Evolutionary conservation across 352 stramenopile species (phyloP).

Genomic region (Pelagophyceae sp.): DNA sequence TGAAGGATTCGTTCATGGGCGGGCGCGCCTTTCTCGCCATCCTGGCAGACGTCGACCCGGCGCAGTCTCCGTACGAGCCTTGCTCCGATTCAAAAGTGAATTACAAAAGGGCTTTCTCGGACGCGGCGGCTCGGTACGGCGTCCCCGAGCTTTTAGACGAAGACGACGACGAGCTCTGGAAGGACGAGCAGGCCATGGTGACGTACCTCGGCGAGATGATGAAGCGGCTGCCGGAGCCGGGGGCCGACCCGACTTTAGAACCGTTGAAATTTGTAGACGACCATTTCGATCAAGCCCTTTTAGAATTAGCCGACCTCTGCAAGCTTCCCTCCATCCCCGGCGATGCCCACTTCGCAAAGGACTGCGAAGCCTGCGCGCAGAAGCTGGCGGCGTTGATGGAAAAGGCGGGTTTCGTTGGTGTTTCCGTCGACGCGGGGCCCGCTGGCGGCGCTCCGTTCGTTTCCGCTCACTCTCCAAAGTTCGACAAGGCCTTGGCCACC

Average conservation of each 20-base stretch:
- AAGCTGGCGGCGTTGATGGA: not conserved
- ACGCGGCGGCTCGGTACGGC: not conserved
- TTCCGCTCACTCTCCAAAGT: not conserved
- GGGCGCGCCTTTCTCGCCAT: constrained; percentile 11
- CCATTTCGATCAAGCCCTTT: not conserved
- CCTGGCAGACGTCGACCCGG: constrained; percentile 3
- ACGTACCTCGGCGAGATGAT: constrained; percentile 14
- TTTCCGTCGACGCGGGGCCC: not conserved
- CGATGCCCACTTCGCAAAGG: not conserved
- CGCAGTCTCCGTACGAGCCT: not conserved
- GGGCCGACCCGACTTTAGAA: not conserved
- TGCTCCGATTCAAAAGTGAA: not conserved
- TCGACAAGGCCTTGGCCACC: not conserved
- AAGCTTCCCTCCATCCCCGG: not conserved
- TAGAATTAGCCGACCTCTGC: not conserved
- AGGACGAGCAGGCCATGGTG: constrained; percentile 12
- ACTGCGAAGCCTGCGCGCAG: not conserved
- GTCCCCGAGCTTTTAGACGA: constrained; percentile 3
- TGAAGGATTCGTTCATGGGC: not conserved
- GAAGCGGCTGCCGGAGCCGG: constrained; percentile 6
- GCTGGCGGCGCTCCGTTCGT: not conserved
- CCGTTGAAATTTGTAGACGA: not conserved
- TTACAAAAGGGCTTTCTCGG: not conserved
- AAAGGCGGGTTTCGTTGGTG: not conserved
- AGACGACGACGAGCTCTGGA: constrained; percentile 7